These are phyloP conservation scores for Cucumis sativus DNA, from an alignment of 306 rosid genomes.

Conservation along the genomic window DNA sequence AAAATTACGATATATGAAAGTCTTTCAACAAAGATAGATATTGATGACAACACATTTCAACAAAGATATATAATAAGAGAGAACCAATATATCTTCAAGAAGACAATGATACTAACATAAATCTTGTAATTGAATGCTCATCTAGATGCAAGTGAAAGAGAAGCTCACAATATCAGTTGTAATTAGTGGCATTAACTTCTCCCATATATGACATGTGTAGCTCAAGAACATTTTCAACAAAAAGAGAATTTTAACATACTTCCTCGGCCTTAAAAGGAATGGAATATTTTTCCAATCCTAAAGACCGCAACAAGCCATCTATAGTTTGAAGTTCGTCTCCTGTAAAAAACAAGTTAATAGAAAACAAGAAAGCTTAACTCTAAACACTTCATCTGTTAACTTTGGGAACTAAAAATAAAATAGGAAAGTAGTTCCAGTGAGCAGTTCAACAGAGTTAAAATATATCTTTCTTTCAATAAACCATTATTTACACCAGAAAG, in stretches of 20 bases:
- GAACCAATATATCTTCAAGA: no score
- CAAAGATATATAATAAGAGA: no score
- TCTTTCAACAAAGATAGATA: no score
- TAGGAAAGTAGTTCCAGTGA: background rate
- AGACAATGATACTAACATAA: no score
- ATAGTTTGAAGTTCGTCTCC: conserved; percentile 75
- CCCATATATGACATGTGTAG: background rate
- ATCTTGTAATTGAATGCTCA: no score
- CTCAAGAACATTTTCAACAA: background rate
- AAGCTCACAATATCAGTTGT: no score
- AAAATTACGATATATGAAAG: no score
- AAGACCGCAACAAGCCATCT: conserved; percentile 57
- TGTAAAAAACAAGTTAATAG: conserved; percentile 18
- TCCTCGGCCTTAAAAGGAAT: conserved; percentile 89
- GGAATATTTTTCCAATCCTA: conserved; percentile 81
- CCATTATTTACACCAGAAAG: background rate
- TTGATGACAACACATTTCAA: no score
- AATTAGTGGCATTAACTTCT: no score
- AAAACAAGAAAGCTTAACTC: conserved; percentile 1
- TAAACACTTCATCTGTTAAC: background rate
- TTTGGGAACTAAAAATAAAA: background rate
- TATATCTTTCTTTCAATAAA: background rate
- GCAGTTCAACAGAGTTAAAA: background rate
- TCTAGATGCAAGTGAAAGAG: no score
- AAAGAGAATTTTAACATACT: conserved; percentile 37